Evolutionary conservation across 164 flowering plant genomes (phyloP).

Genomic region (Warburgia ugandensis): DNA sequence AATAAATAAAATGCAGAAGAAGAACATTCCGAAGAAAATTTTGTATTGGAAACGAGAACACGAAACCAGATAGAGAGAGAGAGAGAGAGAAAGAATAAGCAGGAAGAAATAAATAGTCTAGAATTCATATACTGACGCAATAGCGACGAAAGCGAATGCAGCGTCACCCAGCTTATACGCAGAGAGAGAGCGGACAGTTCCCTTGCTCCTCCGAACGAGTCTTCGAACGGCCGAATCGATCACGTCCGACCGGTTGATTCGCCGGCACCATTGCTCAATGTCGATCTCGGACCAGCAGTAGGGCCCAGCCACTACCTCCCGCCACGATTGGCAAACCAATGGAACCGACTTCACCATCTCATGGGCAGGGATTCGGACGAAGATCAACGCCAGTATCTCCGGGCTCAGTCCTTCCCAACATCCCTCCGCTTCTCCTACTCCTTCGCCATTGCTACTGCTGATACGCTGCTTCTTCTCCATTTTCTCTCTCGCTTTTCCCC

Average conservation of each 20-base stretch:
- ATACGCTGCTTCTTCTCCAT: too few relatives aligned
- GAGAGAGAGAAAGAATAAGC: background rate
- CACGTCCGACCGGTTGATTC: slow-evolving; percentile 14
- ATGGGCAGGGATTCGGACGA: slow-evolving; percentile 46
- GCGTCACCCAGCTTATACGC: slow-evolving; percentile 30
- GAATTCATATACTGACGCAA: background rate
- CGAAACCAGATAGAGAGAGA: background rate
- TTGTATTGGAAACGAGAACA: too few relatives aligned
- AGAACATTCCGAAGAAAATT: too few relatives aligned
- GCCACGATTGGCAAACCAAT: slow-evolving; percentile 78
- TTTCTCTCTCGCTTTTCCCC: too few relatives aligned
- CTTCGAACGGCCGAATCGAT: slow-evolving; percentile 19
- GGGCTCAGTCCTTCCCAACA: slow-evolving; percentile 71
- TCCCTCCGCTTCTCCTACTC: too few relatives aligned
- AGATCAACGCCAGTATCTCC: slow-evolving; percentile 62
- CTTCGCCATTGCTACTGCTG: too few relatives aligned
- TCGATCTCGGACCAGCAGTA: slow-evolving; percentile 92
- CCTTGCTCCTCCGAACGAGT: slow-evolving; percentile 47
- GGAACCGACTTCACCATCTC: slow-evolving; percentile 62
- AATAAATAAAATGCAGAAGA: too few relatives aligned
- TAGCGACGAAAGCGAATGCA: slow-evolving; percentile 44
- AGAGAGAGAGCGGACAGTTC: slow-evolving; percentile 47
- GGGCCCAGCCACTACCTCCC: slow-evolving; percentile 53
- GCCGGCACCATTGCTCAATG: slow-evolving; percentile 62
- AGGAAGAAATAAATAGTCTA: too few relatives aligned